Conservation (phyloP, 768 basidiomycete genomes). For the Leucosporidium yakuticum region DNA sequence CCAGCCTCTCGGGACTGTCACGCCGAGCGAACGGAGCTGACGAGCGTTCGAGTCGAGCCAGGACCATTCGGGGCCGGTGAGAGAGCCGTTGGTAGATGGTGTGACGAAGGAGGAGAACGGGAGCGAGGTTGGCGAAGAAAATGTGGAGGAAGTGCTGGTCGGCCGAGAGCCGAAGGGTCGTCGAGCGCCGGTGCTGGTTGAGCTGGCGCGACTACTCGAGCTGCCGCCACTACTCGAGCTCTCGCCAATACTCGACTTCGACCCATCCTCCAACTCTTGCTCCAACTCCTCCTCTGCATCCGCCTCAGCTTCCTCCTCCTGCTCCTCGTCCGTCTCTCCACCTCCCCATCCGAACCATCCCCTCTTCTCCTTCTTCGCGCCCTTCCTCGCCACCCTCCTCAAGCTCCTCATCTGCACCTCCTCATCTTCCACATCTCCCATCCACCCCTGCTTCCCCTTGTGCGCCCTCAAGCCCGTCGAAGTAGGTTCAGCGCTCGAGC, state of each 20-base stretch:
- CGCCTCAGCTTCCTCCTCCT: not conserved
- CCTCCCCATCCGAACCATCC: not conserved
- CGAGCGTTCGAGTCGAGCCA: not conserved
- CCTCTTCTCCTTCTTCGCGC: not conserved
- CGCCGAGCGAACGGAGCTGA: slow-evolving; percentile 3
- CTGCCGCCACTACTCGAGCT: not conserved
- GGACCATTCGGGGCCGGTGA: slow-evolving; percentile 3
- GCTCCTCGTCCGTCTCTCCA: not conserved
- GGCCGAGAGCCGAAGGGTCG: not conserved
- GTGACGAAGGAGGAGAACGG: not conserved
- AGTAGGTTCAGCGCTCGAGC: not conserved
- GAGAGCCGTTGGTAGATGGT: not conserved
- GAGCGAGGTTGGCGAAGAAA: not conserved
- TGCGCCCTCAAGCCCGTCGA: not conserved
- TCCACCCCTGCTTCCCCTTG: not conserved
- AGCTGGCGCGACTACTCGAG: not conserved
- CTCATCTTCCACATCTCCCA: not conserved
- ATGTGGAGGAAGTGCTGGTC: not conserved
- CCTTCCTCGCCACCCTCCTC: not conserved
- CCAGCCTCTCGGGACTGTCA: slow-evolving; percentile 25
- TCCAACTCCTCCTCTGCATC: not conserved
- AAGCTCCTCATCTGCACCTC: not conserved
- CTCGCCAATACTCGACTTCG: not conserved
- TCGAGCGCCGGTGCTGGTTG: not conserved
- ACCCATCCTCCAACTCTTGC: not conserved